Evolutionary conservation across 768 basidiomycete genomes (phyloP), one percentile per base, ranked within the genome.

Genomic region (Lyophyllum shimeji): DNA sequence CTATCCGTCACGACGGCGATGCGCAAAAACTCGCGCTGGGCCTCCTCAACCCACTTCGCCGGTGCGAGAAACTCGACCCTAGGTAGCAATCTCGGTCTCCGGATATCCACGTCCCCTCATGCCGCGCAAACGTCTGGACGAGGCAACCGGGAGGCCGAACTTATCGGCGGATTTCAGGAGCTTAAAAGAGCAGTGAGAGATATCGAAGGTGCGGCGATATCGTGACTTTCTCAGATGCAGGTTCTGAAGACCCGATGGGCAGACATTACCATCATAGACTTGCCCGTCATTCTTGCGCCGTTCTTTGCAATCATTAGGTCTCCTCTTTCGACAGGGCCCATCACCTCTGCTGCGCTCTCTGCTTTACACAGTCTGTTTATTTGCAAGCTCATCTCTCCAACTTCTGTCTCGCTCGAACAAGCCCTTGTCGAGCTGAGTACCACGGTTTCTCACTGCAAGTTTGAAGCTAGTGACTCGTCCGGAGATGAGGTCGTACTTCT

Each of bases 21-120:
- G 95, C 90, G 96, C 70, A 93, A 95, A 77, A 98, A 98, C 74
- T 94, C 95, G 45, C 85, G 97, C 43, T 98, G 96, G 96, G 90
- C 95, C 17, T 85, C 90, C 12, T 82, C 82, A 44, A 82, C 81
- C 24, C 82, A 85, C 64, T 82, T 82, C 23, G 77, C 84, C 64
- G 78, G 80, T 51, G 73, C 82, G 48, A 78, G 83, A 60, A 88
- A 88, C 65, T 82, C 86, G 18, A 81, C 84, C 1, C 73, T 93
- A 39, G 89, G 89, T 46, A 87, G 78, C 65, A 87, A 86, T 63
- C 82, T 90, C 40, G 90, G 90, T 25, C 80, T 91, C 44, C 79
- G 89, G 48, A 80, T 88, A 63, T 78, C 85, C 8, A 79, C 75
- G 23, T 76, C 82, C 11, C 77, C 74, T 46, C 68, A 74, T 39